Percentiles rank a stretch among this genome's conserved stretches.
Evolutionary conservation across 1,284 basidiomycete genomes (phyloP).

Genomic region (Boletus mariae): DNA sequence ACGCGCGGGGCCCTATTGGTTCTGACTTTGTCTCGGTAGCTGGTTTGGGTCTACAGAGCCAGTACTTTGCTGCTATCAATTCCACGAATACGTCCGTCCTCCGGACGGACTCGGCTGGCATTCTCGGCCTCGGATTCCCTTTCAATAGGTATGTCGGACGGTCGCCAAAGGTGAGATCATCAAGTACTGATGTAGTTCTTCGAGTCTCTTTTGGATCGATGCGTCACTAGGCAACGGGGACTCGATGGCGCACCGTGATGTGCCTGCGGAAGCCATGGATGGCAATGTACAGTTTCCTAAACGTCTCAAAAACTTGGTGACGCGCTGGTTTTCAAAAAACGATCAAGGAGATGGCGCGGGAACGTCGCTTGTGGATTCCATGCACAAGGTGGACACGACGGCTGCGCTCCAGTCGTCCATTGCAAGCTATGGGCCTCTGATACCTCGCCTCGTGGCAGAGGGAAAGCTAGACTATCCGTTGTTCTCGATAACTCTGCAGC

Average conservation of each 20-base stretch:
- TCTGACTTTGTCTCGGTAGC: constrained; percentile 44
- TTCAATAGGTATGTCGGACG: constrained; percentile 41
- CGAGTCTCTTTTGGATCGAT: constrained; percentile 33
- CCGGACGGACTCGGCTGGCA: constrained; percentile 44
- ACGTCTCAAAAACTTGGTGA: constrained; percentile 12
- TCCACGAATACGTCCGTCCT: constrained; percentile 49
- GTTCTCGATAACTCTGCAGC: constrained; percentile 46
- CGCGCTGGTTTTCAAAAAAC: constrained; percentile 18
- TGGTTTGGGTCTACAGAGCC: constrained; percentile 39
- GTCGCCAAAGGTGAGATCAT: not conserved
- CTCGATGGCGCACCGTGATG: not conserved
- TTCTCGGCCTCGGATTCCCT: constrained; percentile 59
- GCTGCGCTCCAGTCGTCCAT: constrained; percentile 23
- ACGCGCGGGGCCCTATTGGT: constrained; percentile 49
- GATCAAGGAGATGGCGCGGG: constrained; percentile 1
- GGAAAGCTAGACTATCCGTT: constrained; percentile 36
- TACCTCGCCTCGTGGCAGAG: constrained; percentile 38
- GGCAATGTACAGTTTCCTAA: constrained; percentile 6
- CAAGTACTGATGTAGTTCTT: constrained; percentile 4
- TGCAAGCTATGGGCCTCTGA: constrained; percentile 33
- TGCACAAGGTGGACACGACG: constrained; percentile 10
- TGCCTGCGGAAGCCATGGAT: not conserved
- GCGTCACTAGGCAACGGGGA: constrained; percentile 17
- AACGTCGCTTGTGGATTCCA: constrained; percentile 5
- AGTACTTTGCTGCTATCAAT: constrained; percentile 53